Evolutionary conservation across 108 stramenopile species (phyloP), one percentile per base, ranked within the genome.

Genomic region (Phaeodactylum tricornutum): DNA sequence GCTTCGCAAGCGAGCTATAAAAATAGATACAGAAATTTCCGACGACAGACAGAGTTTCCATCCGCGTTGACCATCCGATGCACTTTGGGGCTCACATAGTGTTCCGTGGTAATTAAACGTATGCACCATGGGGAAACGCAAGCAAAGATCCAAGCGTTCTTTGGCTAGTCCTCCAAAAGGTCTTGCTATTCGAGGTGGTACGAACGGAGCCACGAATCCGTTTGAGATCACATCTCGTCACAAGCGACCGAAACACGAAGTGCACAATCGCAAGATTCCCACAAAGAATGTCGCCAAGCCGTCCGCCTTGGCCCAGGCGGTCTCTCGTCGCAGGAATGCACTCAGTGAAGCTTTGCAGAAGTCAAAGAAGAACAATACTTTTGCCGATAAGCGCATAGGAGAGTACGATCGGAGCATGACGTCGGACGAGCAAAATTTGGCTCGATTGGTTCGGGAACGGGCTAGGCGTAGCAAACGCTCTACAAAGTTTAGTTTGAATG

Each of bases 381-480:
- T 90, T 42, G 52, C 78, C 16, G 87, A 90, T 75, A 59, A 71
- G 20, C 78, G 87, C 43, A 90, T 90, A 52, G 87, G 87, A 11
- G 77, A 90, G 43, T 66, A 64, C 34, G 67, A 60, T 36, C 28
- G 43, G 7, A 46, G 9, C 46, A 74, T 66, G 66, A 69, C 69
- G 11, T 20, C 21, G 3, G 81, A 79, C 37, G 74, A 85, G 40
- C 64, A 62, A 59, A 83, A 82, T 69, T 43, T 90, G 61, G 76
- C 81, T 6, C 75, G 87, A 27, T 55, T 90, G 43, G 87, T 90
- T 29, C 51, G 66, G 44, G 87, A 90, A 69, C 50, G 87, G 36
- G 62, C 64, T 2, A 53, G 79, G 21, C 69, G 81, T 45, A 79
- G 77, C 48, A 72, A 68, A 41, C 58, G 65, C 23, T 29, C 27